These are phyloP conservation scores for Scytalidium sp. DNA, from an alignment of 2,329 filamentous ascomycete genomes.

Conservation along the genomic window DNA sequence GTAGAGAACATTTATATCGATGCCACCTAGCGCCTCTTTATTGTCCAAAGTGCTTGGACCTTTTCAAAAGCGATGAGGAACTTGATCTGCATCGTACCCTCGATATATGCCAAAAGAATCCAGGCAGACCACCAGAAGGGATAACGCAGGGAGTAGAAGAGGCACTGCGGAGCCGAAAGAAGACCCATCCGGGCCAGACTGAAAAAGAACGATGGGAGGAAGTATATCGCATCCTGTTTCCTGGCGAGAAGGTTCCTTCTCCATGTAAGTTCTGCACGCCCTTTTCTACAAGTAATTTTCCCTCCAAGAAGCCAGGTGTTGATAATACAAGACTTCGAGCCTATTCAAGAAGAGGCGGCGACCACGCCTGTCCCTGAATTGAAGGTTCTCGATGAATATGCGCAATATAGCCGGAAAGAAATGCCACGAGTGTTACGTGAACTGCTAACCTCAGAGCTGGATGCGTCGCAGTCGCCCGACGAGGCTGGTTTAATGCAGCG, in stretches of 20 bases:
- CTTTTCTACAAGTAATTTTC: too few relatives aligned
- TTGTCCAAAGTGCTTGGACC: constrained; percentile 12
- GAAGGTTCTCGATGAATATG: constrained; percentile 1
- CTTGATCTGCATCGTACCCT: constrained; percentile 11
- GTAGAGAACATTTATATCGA: constrained; percentile 13
- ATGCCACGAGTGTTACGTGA: constrained; percentile 3
- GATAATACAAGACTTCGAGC: constrained; percentile 15
- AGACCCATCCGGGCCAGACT: neutral
- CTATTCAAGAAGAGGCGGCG: constrained; percentile 6
- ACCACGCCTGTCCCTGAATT: constrained; percentile 8
- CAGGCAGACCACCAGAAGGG: constrained; percentile 1
- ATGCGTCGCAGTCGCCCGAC: too few relatives aligned
- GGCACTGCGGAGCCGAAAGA: neutral
- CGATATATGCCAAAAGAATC: constrained; percentile 7
- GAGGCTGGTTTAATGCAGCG: too few relatives aligned
- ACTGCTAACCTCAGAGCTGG: too few relatives aligned
- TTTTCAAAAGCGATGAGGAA: constrained; percentile 12
- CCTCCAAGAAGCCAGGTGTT: too few relatives aligned
- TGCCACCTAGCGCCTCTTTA: constrained; percentile 9
- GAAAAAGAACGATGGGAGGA: constrained; percentile 1
- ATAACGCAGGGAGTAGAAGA: neutral
- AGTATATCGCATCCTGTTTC: neutral
- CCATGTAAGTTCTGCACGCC: constrained; percentile 13
- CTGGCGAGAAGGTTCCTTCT: constrained; percentile 6
- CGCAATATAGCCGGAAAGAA: constrained; percentile 3